phyloP scores from a whole-genome alignment of 192 early-diverging fungal species.

The Mortierella antarctica region DNA sequence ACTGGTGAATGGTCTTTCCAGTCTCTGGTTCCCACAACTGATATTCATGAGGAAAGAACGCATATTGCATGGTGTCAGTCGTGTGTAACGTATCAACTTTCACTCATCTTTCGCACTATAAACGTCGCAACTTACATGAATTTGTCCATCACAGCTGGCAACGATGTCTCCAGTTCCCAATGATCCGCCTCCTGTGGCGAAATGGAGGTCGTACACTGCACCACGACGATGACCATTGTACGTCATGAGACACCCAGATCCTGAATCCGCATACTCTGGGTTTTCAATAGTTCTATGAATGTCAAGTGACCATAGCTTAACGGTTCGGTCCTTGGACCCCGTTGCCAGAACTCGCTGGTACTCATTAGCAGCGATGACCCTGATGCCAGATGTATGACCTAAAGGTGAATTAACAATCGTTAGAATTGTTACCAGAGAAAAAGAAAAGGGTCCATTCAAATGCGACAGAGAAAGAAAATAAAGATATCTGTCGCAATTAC shows the following conservation, averaged over 20 bases:
- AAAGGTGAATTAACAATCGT: background rate
- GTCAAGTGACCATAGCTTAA: conserved; percentile 73
- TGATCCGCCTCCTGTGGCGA: conserved; percentile 59
- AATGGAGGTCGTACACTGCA: conserved; percentile 60
- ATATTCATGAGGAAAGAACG: background rate
- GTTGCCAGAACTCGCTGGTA: conserved; percentile 63
- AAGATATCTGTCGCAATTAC: conserved; percentile 19
- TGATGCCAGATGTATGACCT: conserved; percentile 65
- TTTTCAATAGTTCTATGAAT: conserved; percentile 66
- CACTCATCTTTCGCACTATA: background rate
- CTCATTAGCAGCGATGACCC: conserved; percentile 64
- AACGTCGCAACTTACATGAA: conserved; percentile 58
- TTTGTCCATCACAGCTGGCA: conserved; percentile 68
- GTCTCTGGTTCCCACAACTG: conserved; percentile 65
- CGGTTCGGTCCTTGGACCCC: conserved; percentile 69
- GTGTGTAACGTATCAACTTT: background rate
- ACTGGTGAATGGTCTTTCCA: conserved; percentile 60
- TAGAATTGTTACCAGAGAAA: background rate
- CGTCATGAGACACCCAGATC: conserved; percentile 60
- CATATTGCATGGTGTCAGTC: background rate
- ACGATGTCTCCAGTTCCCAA: conserved; percentile 58
- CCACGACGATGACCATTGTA: conserved; percentile 66
- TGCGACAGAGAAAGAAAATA: background rate
- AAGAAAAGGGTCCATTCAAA: background rate
- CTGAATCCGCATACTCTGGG: conserved; percentile 58